Evolutionary conservation across 2,329 filamentous ascomycete genomes (phyloP), one percentile per base, ranked within the genome.

Genomic region (Penicillium sp.): DNA sequence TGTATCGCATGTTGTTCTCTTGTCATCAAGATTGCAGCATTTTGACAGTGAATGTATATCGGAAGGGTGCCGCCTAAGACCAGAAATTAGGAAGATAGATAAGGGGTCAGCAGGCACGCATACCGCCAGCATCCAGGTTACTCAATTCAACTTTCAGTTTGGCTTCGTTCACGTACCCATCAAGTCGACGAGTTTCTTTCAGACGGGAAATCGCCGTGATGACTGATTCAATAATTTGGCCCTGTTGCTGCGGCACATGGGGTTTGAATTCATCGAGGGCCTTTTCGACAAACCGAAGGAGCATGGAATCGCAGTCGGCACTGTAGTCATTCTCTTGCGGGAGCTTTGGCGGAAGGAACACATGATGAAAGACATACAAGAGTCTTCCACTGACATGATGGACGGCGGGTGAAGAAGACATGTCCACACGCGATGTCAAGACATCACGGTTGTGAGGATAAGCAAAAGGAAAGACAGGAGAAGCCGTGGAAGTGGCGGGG

Each of bases 261-360:
- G 13, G 7, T 46, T 56, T 65, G 56, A 75, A 74, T 15, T 52
- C n/a, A 3, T 38, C n/a, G 9, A 72, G 59, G 2, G 68, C 63
- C 11, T 64, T 52, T n/a, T 72, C 63, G 7, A 67, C 56, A 9
- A 30, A 53, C 9, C 70, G 60, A 9, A 70, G 51, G 7, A 73
- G 57, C 19, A 61, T 38, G 17, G 46, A 56, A 23, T 81, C 78
- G 31, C 74, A 51, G 6, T 58, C 30, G 47, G 60, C 21, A 17
- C 67, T 58, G 70, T 69, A 67, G 38, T 79, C 75, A 15, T 76
- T 71, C 48, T 68, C 38, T 53, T 83, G 76, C 0, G 83, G 83
- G 0, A 85, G 70, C 46, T 81, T 75, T 1, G 82, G 80, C 0
- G 83, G 83, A 0, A 85, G 75, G 21, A 84, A 82, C 1, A 84